Base-by-base conservation (phyloP, 805 yeast genomes). In the Teunomyces pallodes region DNA sequence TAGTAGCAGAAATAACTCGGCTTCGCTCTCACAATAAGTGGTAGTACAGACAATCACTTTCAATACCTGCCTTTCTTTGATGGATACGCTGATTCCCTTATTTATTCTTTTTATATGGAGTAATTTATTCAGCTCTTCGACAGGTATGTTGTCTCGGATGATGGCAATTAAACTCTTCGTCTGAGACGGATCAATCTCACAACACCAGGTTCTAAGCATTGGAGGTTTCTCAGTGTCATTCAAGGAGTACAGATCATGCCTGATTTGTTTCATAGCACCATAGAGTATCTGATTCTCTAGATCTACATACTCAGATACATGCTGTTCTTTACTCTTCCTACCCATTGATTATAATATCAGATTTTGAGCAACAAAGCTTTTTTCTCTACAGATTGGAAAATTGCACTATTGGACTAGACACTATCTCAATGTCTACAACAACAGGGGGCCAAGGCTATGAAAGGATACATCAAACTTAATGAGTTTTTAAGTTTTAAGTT, bases 81-180 rank as follows among this genome's bases (percentile, higher is more conserved):
- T 12, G 33, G 7, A 17, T 29, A 39, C 16, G 24, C 31, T 36
- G 41, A 36, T 9, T 17, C 24, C 46, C 10, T 46, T 48, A 44
- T 66, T 67, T 27, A 86, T 72, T 47, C 90, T 64, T 58, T 87
- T 87, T 17, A 86, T 59, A 57, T 81, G 83, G 13, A 60, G 55
- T 42, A 68, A 59, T 5, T 59, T 52, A 5, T 59, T 41, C 5
- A 41, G 42, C 30, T 72, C 77, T 13, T 53, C 46, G 6, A 66
- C 62, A 5, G 59, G 52, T 8, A 70, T 46, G 12, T 45, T 49
- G n/a, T 64, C 63, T 17, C 64, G 58, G 1, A 72, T 58, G 24
- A 68, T 56, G 1, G 52, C 36, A 10, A 67, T 50, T 13, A 72
- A 47, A 16, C 45, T 43, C 46, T 65, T 65, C 2, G 73, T 63